Evolutionary conservation across 768 basidiomycete species (phyloP), one percentile per base, ranked within the genome.

Genomic region (Pisolithus albus): DNA sequence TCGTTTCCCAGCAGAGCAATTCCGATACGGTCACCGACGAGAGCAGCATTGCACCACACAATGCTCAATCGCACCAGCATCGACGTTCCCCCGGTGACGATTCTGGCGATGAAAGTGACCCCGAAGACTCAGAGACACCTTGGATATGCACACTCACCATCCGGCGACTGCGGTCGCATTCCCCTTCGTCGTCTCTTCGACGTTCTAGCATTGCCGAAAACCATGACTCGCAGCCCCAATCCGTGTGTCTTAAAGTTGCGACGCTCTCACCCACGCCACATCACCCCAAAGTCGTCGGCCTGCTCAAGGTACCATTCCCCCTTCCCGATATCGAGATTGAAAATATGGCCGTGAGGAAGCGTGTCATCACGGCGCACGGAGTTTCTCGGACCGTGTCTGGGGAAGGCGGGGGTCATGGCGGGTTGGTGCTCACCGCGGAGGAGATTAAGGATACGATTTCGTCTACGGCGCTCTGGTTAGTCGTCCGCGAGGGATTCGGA

Each of bases 101-200:
- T 45, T 77, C 79, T 1, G 90, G 76, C 0, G 84, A 87, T 15
- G 92, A 93, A 42, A 92, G 88, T 53, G 95, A 98, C 57, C 89
- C 93, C 0, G 94, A 98, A 64, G 95, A 97, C 62, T 91, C 89
- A 41, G 94, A 98, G 68, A 93, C 92, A 21, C 92, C 95, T 0
- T 98, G 93, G 93, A 83, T 85, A 43, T 97, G 94, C 62, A 82
- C 81, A n/a, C 74, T 92, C 56, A 80, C 83, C 53, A 72, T 86
- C 32, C 78, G 83, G 19, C 71, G 79, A 21, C 62, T 74, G 30
- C 67, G 58, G 9, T 50, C 59, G 42, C 7, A 40, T 30, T 47
- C 58, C n/a, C 19, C 41, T 11, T 34, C 43, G 18, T 32, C 38
- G 13, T 32, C 50, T 15, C 2, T 28, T 45, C 30, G 24, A 9